A percentile compares a stretch with the other conserved stretches of the same genome.
phyloP scores from a whole-genome alignment of 1,284 basidiomycete genomes.

The Pterulicium gracile region DNA sequence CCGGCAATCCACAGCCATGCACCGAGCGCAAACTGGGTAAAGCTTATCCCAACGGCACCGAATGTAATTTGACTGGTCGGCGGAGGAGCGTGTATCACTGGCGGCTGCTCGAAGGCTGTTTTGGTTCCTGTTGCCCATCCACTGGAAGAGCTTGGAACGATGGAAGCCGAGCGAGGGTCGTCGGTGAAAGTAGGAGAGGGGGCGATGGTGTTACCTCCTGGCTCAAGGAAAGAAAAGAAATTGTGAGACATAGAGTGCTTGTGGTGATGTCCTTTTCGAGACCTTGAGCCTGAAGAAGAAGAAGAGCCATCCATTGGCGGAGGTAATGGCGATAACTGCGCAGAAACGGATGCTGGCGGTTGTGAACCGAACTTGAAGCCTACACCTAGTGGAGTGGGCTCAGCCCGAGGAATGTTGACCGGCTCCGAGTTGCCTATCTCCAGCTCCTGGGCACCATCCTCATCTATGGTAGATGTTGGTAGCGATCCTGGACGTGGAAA shows the following conservation, averaged over 20 bases:
- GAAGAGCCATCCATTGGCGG: conserved; percentile 17
- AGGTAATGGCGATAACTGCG: conserved; percentile 11
- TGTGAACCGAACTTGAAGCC: conserved; percentile 58
- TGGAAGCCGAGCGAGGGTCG: conserved; percentile 27
- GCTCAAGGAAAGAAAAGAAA: conserved; percentile 63
- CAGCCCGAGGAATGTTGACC: conserved; percentile 20
- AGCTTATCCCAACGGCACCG: conserved; percentile 9
- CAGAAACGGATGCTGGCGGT: conserved; percentile 19
- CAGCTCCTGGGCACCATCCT: conserved; percentile 51
- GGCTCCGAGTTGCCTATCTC: conserved; percentile 37
- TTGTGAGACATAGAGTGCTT: conserved; percentile 91
- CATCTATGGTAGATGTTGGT: conserved; percentile 48
- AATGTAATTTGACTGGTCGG: neutral
- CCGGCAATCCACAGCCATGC: conserved; percentile 84
- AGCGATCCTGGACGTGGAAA: conserved; percentile 75
- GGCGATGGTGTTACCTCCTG: conserved; percentile 23
- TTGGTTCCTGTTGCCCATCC: neutral
- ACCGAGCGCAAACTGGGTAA: conserved; percentile 49
- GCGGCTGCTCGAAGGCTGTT: neutral
- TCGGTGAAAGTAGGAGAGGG: conserved; percentile 40
- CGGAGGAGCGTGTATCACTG: conserved; percentile 2
- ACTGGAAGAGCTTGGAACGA: conserved; percentile 3
- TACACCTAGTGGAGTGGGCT: conserved; percentile 35
- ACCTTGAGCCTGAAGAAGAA: conserved; percentile 23
- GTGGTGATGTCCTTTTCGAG: conserved; percentile 78